Evolutionary conservation across 495 filamentous ascomycete genomes (phyloP), one percentile per base, ranked within the genome.

Genomic region (Hypoxylon lienhwacheense): DNA sequence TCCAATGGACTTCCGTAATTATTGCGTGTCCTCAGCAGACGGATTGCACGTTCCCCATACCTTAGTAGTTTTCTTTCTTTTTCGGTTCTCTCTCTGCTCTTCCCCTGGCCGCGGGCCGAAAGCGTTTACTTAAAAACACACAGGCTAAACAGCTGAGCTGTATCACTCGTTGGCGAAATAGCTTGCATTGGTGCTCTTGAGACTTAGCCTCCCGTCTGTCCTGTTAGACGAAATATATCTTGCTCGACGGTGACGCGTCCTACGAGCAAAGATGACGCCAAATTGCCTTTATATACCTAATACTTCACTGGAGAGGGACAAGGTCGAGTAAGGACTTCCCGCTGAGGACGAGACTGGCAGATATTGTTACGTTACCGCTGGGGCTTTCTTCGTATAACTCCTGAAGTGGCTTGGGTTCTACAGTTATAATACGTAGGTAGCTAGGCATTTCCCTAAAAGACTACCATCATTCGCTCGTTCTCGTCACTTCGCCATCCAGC

Each of bases 141-240:
- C 58, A 61, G 58, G 52, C 58, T 61, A 61, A 61, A 61, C 28
- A 41, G 42, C 42, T 44, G 29, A 42, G 19, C 33, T 35, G 55
- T 55, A 44, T 52, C 37, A 7, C 31, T 37, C 52, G 55, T 31
- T 31, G 34, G 26, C 36, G 44, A 14, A 32, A 39, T 53, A 36
- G 25, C 47, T 29, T 53, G 42, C 35, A 39, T 49, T 44, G 31
- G 2, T 55, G 41, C 34, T 40, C 42, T 24, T 42, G 51, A 53
- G 29, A 33, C 43, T 34, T 33, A 34, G 42, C 7, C 19, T 34
- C 35, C 32, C 31, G 35, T 25, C n/a, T 22, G 24, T 19, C 51
- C 58, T 28, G 35, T 53, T 53, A 47, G 52, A 19, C 20, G 12
- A 52, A 39, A 28, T 33, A 41, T 14, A 29, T 37, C 47, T 56